phyloP scores from a whole-genome alignment of 1,284 basidiomycete genomes.

The Trichosporon coremiiforme region DNA sequence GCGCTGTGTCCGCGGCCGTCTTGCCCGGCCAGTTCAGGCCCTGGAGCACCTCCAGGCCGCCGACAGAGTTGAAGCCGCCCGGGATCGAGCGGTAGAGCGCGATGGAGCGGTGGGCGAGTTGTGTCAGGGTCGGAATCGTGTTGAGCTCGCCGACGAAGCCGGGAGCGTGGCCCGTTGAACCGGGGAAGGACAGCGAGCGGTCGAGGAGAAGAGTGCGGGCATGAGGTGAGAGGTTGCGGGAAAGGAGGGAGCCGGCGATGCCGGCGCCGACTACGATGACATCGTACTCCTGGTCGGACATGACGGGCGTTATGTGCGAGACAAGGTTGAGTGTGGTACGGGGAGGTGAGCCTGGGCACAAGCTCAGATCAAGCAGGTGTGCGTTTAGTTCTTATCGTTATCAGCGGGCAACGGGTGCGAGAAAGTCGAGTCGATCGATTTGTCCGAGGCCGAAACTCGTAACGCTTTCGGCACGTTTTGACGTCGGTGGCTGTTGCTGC shows the following conservation, averaged over 20 bases:
- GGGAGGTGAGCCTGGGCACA: too few relatives aligned
- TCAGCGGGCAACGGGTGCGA: background rate
- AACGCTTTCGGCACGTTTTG: background rate
- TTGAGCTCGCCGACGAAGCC: slow-evolving; percentile 41
- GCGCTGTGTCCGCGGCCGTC: background rate
- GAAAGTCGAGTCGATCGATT: background rate
- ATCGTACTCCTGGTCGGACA: slow-evolving; percentile 28
- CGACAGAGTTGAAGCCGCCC: slow-evolving; percentile 33
- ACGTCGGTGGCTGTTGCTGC: background rate
- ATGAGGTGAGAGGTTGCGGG: slow-evolving; percentile 57
- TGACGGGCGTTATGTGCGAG: too few relatives aligned
- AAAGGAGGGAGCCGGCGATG: slow-evolving; percentile 46
- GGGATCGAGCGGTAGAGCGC: slow-evolving; percentile 26
- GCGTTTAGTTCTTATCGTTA: background rate
- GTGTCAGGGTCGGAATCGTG: slow-evolving; percentile 31
- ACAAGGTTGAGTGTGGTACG: background rate
- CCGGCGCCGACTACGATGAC: slow-evolving; percentile 38
- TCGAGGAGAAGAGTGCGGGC: slow-evolving; percentile 59
- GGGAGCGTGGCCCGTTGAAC: slow-evolving; percentile 42
- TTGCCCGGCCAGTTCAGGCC: background rate
- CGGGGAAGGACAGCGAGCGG: slow-evolving; percentile 33
- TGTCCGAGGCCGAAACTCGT: background rate
- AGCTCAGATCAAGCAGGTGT: too few relatives aligned
- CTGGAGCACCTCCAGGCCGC: slow-evolving; percentile 33
- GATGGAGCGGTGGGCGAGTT: slow-evolving; percentile 35